phyloP scores from a whole-genome alignment of 2,329 filamentous ascomycete genomes.

The Pseudogymnoascus verrucosus region DNA sequence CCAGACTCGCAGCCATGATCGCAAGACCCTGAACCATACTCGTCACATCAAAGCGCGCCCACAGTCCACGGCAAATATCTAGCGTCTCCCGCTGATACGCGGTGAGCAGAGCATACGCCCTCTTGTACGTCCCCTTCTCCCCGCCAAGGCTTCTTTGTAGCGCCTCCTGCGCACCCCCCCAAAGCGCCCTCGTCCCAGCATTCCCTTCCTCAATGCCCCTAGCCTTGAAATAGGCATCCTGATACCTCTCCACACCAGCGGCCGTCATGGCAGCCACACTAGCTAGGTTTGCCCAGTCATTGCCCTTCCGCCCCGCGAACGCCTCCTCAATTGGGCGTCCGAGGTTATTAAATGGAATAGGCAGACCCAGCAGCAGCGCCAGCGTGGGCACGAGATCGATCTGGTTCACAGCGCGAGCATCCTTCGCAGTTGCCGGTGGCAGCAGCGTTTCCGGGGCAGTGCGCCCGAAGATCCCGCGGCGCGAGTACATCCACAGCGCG shows the following conservation, averaged over 20 bases:
- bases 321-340: constrained; percentile 90
- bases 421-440: constrained; percentile 66
- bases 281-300: constrained; percentile 69
- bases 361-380: constrained; percentile 77
- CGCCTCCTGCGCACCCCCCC: constrained; percentile 41
- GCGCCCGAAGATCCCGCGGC: constrained; percentile 74
- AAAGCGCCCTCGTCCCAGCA: constrained; percentile 47
- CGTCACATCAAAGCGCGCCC: constrained; percentile 84
- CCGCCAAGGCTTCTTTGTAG: constrained; percentile 26
- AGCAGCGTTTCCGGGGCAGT: constrained; percentile 50
- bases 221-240: constrained; percentile 69
- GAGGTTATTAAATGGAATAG: constrained; percentile 93
- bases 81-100: constrained; percentile 74
- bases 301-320: constrained; percentile 63
- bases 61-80: constrained; percentile 70
- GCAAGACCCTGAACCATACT: constrained; percentile 76
- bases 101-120: constrained; percentile 51
- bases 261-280: constrained; percentile 68
- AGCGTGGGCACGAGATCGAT: constrained; percentile 95
- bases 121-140: constrained; percentile 34
- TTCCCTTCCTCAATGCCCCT: constrained; percentile 59
- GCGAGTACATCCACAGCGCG: constrained; percentile 97
- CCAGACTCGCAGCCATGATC: constrained; percentile 60
- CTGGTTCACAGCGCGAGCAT: constrained; percentile 61
- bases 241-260: constrained; percentile 84